These are phyloP conservation scores for Apiotrichum brassicae DNA, from an alignment of 1,284 basidiomycete genomes.

Conservation along the genomic window DNA sequence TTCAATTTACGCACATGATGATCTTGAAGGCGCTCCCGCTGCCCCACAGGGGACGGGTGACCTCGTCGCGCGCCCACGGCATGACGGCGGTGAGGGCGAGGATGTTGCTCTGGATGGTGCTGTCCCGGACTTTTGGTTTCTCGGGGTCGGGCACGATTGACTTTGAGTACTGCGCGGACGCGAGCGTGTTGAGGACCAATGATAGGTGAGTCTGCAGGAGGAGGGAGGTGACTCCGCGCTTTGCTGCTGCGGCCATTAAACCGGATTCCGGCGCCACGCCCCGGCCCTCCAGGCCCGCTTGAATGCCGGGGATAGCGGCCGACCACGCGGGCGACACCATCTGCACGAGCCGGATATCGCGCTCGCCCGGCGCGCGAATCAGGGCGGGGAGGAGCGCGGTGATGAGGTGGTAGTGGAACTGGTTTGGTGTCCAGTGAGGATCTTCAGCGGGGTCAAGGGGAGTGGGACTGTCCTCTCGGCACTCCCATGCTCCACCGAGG, in stretches of 20 bases:
- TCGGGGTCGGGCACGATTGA: conserved; percentile 22
- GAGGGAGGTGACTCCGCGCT: conserved; percentile 29
- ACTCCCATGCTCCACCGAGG: conserved; percentile 41
- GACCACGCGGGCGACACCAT: conserved; percentile 79
- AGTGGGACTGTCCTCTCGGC: not conserved
- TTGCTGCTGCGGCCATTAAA: conserved; percentile 15
- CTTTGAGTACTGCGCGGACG: conserved; percentile 22
- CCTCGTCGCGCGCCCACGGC: conserved; percentile 42
- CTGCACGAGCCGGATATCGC: conserved; percentile 73
- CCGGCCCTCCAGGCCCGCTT: conserved; percentile 4
- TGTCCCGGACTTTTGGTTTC: conserved; percentile 25
- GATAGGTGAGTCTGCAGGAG: conserved; percentile 38
- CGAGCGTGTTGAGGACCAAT: conserved; percentile 41
- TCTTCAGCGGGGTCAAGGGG: conserved; percentile 2
- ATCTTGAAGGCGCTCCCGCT: conserved; percentile 18
- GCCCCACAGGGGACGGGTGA: conserved; percentile 29
- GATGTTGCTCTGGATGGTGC: conserved; percentile 39
- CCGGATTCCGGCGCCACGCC: not conserved
- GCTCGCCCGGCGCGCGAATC: conserved; percentile 68
- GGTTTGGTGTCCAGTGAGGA: conserved; percentile 33
- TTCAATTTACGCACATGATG: conserved; percentile 28
- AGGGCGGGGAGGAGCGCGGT: conserved; percentile 70
- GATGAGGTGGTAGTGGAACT: conserved; percentile 59
- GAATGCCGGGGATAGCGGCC: conserved; percentile 56
- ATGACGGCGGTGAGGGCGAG: conserved; percentile 40